A percentile compares a stretch with the other conserved stretches of the same genome.
phyloP scores from a whole-genome alignment of 805 yeast species.

The Pichia exigua region DNA sequence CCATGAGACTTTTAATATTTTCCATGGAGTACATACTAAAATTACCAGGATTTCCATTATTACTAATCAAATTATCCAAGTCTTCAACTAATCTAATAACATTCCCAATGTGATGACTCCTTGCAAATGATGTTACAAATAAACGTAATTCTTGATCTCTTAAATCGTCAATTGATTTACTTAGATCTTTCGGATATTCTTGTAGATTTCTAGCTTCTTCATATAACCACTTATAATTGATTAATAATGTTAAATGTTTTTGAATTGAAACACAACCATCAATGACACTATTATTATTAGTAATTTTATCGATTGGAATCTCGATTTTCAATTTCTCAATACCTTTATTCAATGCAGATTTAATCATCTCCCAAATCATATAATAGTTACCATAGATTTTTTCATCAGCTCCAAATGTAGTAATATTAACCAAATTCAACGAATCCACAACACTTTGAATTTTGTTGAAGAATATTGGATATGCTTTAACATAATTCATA shows the following conservation, averaged over 20 bases:
- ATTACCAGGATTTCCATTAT: constrained; percentile 41
- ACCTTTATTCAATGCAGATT: constrained; percentile 9
- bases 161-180: constrained; percentile 25
- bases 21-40: constrained; percentile 59
- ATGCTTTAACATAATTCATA: constrained; percentile 37
- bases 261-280: constrained; percentile 10
- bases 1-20: constrained; percentile 48
- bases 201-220: constrained; percentile 31
- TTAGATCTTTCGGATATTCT: constrained; percentile 17
- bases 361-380: constrained; percentile 19
- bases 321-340: constrained; percentile 6
- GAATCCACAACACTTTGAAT: constrained; percentile 27
- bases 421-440: constrained; percentile 8
- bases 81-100: constrained; percentile 58
- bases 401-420: constrained; percentile 11
- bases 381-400: constrained; percentile 16
- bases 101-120: constrained; percentile 54
- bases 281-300: constrained; percentile 1
- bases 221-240: constrained; percentile 46
- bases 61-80: constrained; percentile 42
- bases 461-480: constrained; percentile 39
- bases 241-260: constrained; percentile 35
- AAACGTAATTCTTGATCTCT: constrained; percentile 28
- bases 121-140: constrained; percentile 41
- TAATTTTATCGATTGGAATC: background rate